These are phyloP conservation scores for Aspergillus sp. DNA, from an alignment of 2,329 filamentous ascomycete genomes.

Conservation along the genomic window DNA sequence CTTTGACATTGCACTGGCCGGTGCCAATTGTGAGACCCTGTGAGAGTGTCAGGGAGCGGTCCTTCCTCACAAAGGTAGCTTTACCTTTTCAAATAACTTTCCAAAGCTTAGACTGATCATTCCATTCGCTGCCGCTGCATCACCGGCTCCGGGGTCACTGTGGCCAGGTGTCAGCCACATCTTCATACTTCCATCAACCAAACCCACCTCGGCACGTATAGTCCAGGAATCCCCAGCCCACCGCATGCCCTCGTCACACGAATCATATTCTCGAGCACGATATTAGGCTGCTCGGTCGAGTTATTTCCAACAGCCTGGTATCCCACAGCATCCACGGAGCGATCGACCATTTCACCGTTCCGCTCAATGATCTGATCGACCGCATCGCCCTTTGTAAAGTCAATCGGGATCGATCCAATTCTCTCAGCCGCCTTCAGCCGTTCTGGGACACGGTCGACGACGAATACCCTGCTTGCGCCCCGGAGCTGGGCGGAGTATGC, in stretches of 20 bases:
- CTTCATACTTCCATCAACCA: not conserved
- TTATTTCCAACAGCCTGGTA: conserved; percentile 60
- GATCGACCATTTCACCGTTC: conserved; percentile 61
- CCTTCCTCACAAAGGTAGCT: not conserved
- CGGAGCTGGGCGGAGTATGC: conserved; percentile 61
- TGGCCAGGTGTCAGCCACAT: not conserved
- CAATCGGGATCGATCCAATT: conserved; percentile 60
- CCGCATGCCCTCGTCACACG: conserved; percentile 60
- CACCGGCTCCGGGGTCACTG: conserved; percentile 60
- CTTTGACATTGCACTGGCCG: conserved; percentile 67
- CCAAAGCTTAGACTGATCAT: conserved; percentile 64
- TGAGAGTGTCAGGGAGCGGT: conserved; percentile 21
- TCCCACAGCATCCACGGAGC: conserved; percentile 64
- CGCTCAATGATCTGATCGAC: conserved; percentile 60
- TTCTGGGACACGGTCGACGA: conserved; percentile 62
- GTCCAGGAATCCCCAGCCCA: conserved; percentile 59
- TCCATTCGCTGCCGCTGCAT: conserved; percentile 59
- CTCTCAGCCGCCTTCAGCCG: conserved; percentile 58
- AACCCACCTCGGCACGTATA: conserved; percentile 45
- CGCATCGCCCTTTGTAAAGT: conserved; percentile 56
- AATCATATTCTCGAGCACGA: conserved; percentile 56
- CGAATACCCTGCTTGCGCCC: conserved; percentile 60
- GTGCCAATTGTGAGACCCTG: conserved; percentile 60
- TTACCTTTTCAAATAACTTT: conserved; percentile 66
- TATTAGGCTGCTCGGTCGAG: conserved; percentile 55